These are phyloP conservation scores for Glomus cerebriforme DNA, from an alignment of 192 early-diverging fungal genomes.

Conservation along the genomic window DNA sequence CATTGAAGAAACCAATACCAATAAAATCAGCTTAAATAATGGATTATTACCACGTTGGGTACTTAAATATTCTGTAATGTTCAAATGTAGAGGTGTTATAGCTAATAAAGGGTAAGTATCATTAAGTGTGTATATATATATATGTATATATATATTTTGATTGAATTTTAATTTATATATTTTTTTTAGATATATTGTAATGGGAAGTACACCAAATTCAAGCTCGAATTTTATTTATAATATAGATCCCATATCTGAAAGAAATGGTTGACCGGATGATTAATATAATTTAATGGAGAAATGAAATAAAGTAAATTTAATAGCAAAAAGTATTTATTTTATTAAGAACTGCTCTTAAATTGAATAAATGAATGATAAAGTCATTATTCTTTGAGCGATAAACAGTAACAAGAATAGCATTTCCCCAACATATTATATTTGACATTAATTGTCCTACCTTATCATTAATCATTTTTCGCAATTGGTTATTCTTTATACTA, in stretches of 20 bases:
- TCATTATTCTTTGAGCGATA: too few species aligned
- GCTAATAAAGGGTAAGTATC: background rate
- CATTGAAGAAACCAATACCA: background rate
- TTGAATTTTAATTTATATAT: background rate
- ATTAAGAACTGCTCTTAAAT: too few species aligned
- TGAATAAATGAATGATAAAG: too few species aligned
- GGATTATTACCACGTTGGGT: background rate
- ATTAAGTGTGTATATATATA: background rate
- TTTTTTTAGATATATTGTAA: background rate
- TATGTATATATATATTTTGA: background rate
- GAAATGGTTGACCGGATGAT: too few species aligned
- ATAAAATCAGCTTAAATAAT: background rate
- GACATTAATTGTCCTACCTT: too few species aligned
- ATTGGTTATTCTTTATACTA: too few species aligned
- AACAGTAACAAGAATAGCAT: too few species aligned
- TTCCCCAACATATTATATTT: too few species aligned
- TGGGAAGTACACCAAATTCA: background rate
- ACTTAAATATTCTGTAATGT: background rate
- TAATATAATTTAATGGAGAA: too few species aligned
- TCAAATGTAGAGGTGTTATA: background rate
- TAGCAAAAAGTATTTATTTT: too few species aligned
- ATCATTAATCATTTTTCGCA: too few species aligned
- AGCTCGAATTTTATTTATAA: background rate
- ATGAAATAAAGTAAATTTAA: too few species aligned
- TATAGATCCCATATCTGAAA: background rate